Percentiles rank a stretch among this genome's conserved stretches.
Conservation (phyloP, 495 filamentous ascomycete species). For the Aspergillus ellipticus region DNA sequence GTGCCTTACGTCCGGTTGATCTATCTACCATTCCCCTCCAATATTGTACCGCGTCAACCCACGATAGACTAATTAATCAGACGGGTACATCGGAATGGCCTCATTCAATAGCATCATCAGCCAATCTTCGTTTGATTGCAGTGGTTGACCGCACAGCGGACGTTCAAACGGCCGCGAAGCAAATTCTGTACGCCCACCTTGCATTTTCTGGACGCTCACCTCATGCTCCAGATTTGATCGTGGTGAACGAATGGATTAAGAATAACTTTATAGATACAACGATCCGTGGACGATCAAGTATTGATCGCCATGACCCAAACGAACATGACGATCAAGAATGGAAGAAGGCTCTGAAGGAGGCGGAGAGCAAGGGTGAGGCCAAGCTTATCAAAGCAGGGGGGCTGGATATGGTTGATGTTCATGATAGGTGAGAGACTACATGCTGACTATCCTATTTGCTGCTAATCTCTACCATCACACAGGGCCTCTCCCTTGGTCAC, state of each 20-base stretch:
- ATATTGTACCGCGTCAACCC: not conserved
- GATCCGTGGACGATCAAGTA: not conserved
- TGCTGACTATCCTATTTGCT: not conserved
- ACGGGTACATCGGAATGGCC: not conserved
- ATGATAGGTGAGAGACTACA: not conserved
- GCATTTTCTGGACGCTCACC: not conserved
- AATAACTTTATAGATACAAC: not conserved
- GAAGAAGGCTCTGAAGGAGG: not conserved
- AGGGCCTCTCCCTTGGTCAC: not conserved
- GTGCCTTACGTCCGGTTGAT: too few species aligned
- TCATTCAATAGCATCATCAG: not conserved
- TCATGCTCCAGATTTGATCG: not conserved
- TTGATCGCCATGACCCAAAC: not conserved
- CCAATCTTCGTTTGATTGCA: not conserved
- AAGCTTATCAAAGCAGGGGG: not conserved
- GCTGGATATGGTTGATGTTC: not conserved
- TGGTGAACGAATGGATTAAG: not conserved
- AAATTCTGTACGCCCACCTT: not conserved
- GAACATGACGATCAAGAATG: not conserved
- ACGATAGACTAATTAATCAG: not conserved
- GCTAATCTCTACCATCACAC: not conserved
- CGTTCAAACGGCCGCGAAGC: not conserved
- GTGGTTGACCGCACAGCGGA: not conserved
- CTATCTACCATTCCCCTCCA: not conserved
- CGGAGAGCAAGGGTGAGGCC: not conserved